Evolutionary conservation across 1,284 basidiomycete genomes (phyloP), one percentile per base, ranked within the genome.

Genomic region (Pseudozyma thailandica): DNA sequence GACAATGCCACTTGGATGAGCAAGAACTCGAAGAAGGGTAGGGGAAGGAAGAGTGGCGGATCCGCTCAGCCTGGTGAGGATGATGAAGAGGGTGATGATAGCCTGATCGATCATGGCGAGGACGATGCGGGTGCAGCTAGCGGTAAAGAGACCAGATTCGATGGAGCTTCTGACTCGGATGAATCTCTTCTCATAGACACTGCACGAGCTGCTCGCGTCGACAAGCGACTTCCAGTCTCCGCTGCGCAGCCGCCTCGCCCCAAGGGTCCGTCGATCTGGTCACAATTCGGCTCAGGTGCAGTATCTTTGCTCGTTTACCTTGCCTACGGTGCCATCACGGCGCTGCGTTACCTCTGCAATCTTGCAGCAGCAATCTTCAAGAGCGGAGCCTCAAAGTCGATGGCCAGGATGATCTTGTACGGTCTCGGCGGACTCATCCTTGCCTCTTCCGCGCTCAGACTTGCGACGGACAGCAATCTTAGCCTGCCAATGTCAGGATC

Each of bases 111-210:
- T 33, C 30, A 59, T 25, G 39, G 47, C 9, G 61, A 35, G 3
- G 62, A 60, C 0, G 57, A 68, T 45, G 53, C 53, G n/a, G 58
- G 41, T 12, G 64, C 53, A 21, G 46, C 45, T 2, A 71, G 68
- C 26, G 57, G 72, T n/a, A 71, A 71, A 33, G 68, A 71, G 50
- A 71, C 68, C 8, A 56, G 68, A 18, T 56, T 64, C 10, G 68
- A 71, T 35, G 56, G 39, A 15, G 54, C 41, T 16, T 59, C 56
- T 18, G 51, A 63, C n/a, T 54, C 55, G 15, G 59, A 54, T 4
- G 21, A 27, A 18, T 45, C 35, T 13, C 28, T 33, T 18, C 28
- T 30, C 13, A 20, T 37, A 1, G 21, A 35, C 3, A 18, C 21
- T 7, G 10, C 30, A 12, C 28, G 16, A 18, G 12, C 23, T 12